Evolutionary conservation across 1,284 basidiomycete genomes (phyloP).

Genomic region (Phellopilus nigrolimitatus): DNA sequence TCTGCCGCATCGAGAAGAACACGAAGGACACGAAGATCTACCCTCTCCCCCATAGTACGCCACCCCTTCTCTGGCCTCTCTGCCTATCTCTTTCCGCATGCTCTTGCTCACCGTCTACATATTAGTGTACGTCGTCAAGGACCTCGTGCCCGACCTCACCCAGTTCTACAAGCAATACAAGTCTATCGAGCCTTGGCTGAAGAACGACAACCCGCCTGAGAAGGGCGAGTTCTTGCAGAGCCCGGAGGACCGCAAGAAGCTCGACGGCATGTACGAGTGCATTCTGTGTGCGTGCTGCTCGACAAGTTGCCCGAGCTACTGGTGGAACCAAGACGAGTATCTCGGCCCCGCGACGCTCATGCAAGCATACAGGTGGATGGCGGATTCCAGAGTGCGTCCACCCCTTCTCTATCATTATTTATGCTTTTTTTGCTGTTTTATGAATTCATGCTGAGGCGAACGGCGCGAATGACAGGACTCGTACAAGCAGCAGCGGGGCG

Average conservation of each 20-base stretch:
- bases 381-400: slow-evolving; percentile 79
- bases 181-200: slow-evolving; percentile 92
- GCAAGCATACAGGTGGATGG: slow-evolving; percentile 97
- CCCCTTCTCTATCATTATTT: slow-evolving; percentile 6
- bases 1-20: slow-evolving; percentile 90
- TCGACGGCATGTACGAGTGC: slow-evolving; percentile 97
- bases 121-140: slow-evolving; percentile 98
- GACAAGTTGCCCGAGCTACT: slow-evolving; percentile 93
- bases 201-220: slow-evolving; percentile 87
- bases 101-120: neutral
- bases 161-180: slow-evolving; percentile 99
- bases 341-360: slow-evolving; percentile 95
- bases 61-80: neutral
- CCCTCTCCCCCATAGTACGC: slow-evolving; percentile 97
- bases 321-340: slow-evolving; percentile 99
- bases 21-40: slow-evolving; percentile 87
- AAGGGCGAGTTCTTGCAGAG: slow-evolving; percentile 86
- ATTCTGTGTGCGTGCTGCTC: slow-evolving; percentile 95
- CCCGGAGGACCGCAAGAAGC: slow-evolving; percentile 88
- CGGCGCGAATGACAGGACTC: slow-evolving; percentile 52
- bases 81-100: neutral
- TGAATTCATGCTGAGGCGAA: neutral
- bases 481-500: slow-evolving; percentile 79
- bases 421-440: too few species aligned
- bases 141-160: slow-evolving; percentile 88